A percentile compares a stretch with the other conserved stretches of the same genome.
Evolutionary conservation across 2,329 filamentous ascomycete species (phyloP).

Genomic region (Aureobasidium sp.): DNA sequence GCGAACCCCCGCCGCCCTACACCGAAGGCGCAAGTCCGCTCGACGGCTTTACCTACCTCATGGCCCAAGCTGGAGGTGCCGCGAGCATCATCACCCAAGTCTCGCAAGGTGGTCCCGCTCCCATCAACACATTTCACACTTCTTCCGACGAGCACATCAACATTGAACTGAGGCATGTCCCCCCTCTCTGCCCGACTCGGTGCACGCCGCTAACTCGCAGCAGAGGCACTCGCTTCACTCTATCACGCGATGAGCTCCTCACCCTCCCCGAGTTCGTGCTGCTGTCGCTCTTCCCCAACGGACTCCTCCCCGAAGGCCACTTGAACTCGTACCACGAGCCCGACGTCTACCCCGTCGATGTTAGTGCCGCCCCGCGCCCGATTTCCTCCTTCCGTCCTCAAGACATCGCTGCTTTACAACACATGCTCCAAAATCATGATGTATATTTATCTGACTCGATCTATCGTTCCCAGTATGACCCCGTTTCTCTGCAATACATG

Average conservation of each 20-base stretch:
- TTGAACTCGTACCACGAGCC: constrained; percentile 88
- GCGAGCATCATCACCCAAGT: constrained; percentile 99
- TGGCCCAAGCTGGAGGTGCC: constrained; percentile 94
- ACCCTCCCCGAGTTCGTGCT: constrained; percentile 96
- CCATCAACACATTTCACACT: constrained; percentile 81
- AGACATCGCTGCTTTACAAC: constrained; percentile 33
- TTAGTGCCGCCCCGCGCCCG: constrained; percentile 47
- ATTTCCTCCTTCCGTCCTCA: constrained; percentile 28
- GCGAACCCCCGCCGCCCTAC: constrained; percentile 92
- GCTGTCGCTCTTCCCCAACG: constrained; percentile 95
- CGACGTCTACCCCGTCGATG: constrained; percentile 94
- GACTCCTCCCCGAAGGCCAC: constrained; percentile 93
- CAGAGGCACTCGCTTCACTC: constrained; percentile 86
- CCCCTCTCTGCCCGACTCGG: not conserved
- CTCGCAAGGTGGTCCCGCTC: constrained; percentile 78
- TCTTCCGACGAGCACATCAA: constrained; percentile 90
- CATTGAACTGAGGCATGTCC: constrained; percentile 77
- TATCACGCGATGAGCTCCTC: constrained; percentile 89
- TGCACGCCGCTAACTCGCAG: constrained; percentile 24
- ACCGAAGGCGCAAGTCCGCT: constrained; percentile 91
- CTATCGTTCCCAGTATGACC: constrained; percentile 73
- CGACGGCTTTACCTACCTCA: constrained; percentile 87
- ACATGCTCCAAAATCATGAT: constrained; percentile 37
- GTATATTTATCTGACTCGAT: constrained; percentile 52
- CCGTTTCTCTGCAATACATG: constrained; percentile 95